Evolutionary conservation across 2,329 filamentous ascomycete genomes (phyloP), one percentile per base, ranked within the genome.

Genomic region (Coniochaeta hoffmannii): DNA sequence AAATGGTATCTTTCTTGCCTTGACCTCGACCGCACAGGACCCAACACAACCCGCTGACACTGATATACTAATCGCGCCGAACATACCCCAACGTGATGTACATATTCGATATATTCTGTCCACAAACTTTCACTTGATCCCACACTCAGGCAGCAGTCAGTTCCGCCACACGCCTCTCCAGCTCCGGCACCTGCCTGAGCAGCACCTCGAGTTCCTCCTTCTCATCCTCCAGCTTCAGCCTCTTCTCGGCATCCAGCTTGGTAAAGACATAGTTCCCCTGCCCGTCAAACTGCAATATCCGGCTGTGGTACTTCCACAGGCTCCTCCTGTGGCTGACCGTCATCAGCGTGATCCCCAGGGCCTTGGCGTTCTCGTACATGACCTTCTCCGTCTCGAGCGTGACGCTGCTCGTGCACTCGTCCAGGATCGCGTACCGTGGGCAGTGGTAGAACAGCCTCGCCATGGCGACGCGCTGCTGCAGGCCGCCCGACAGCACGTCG

Each of bases 351-450:
- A 97, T 94, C 3, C 90, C 91, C 17, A 97, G 74, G 17, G 82
- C 79, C 78, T 99, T 97, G 53, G 94, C 94, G 55, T 90, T 92
- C 64, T 97, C 93, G 71, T 99, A 99, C 91, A 99, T 97, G 68
- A 90, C 81, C 68, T 90, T 88, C 68, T 99, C 94, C 58, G 92
- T 91, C 63, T 97, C 93, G 28, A 97, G 80, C 15, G 95, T 97
- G n/a, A 99, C 90, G 53, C 86, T 90, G 56, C 87, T 92, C 7
- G 94, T 99, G 72, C 94, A 99, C 74, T 99, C 94, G 69, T 99
- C 94, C 35, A 99, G 77, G 62, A 99, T 99, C 11, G 94, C 94
- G 69, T 96, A 97, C 63, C 88, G 87, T 0, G 93, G 93, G 10
- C 85, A 80, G 72, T 97, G 93, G 72, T 97, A 97, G 72, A 97